phyloP scores from a whole-genome alignment of 2,329 filamentous ascomycete species.

The Aspergillus japonicus region DNA sequence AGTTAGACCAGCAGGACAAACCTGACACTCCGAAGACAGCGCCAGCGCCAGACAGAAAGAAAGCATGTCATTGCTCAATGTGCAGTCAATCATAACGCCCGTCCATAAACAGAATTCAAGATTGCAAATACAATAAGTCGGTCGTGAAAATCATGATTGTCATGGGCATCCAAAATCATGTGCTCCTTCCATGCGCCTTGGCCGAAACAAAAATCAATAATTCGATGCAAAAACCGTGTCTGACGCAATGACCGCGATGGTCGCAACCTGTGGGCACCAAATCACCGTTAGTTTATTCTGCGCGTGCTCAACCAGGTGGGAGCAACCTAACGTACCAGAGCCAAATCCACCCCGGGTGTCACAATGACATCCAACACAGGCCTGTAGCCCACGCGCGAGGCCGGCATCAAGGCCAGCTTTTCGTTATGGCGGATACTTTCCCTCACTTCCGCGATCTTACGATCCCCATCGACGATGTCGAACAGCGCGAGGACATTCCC shows the following conservation, averaged over 20 bases:
- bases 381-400: slow-evolving; percentile 20
- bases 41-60: neutral
- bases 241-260: slow-evolving; percentile 22
- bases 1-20: neutral
- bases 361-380: slow-evolving; percentile 27
- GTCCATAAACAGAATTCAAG: neutral
- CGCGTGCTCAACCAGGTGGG: neutral
- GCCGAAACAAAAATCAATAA: neutral
- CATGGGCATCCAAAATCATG: neutral
- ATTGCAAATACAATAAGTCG: neutral
- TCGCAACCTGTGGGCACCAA: slow-evolving; percentile 13
- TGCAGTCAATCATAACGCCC: neutral
- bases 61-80: neutral
- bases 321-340: slow-evolving; percentile 19
- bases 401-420: slow-evolving; percentile 15
- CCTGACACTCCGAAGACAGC: neutral
- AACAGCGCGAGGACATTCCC: slow-evolving; percentile 19
- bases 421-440: slow-evolving; percentile 22
- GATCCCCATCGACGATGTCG: slow-evolving; percentile 24
- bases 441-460: slow-evolving; percentile 19
- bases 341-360: slow-evolving; percentile 25
- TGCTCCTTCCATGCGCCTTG: neutral
- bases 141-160: neutral
- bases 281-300: neutral
- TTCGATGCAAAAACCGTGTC: slow-evolving; percentile 22